These are phyloP conservation scores for Ceratobasidium sp. DNA, from an alignment of 1,284 basidiomycete species.

Conservation along the genomic window DNA sequence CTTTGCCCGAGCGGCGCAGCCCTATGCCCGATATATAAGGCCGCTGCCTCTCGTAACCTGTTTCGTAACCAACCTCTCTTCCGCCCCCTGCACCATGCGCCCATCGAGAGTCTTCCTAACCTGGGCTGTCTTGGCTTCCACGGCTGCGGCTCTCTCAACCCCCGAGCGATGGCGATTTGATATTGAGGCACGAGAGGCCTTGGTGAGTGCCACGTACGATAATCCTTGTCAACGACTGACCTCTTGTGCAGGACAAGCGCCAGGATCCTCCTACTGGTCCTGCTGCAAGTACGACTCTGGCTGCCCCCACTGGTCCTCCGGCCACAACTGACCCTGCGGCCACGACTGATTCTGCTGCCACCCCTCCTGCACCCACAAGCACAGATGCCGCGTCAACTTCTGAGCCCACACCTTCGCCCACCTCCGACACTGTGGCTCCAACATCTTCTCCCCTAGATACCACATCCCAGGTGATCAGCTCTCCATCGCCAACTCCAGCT, in stretches of 20 bases:
- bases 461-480: neutral
- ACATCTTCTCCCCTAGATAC: conserved; percentile 4
- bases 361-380: neutral
- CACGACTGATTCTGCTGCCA: neutral
- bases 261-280: neutral
- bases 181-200: neutral
- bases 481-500: neutral
- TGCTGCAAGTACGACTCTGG: neutral
- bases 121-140: conserved; percentile 22
- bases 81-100: neutral
- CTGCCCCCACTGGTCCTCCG: neutral
- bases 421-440: neutral
- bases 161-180: conserved; percentile 4
- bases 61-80: conserved; percentile 10
- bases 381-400: neutral
- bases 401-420: neutral
- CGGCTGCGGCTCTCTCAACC: conserved; percentile 4
- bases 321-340: neutral
- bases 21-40: conserved; percentile 21
- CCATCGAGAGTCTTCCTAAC: conserved; percentile 1
- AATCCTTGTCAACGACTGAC: conserved; percentile 5
- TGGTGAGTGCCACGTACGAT: neutral
- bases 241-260: neutral
- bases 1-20: conserved; percentile 20
- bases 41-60: conserved; percentile 10